phyloP scores from a whole-genome alignment of 1,139 yeast species.

The Suhomyces bokatorum region DNA sequence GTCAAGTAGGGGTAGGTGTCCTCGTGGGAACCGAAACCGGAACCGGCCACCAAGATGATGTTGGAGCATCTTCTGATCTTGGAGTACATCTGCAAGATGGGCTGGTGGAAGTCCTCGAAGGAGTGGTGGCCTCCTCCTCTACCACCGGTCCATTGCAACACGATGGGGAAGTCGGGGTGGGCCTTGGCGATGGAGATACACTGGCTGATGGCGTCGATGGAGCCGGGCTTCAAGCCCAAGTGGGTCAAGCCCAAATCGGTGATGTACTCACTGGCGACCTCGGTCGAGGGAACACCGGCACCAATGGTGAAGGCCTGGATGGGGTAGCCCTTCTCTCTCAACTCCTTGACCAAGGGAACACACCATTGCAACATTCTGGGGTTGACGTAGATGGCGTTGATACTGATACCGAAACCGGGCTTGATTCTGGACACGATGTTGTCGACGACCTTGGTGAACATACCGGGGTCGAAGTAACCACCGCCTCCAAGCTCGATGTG shows the following conservation, averaged over 20 bases:
- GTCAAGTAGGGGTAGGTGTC: conserved; percentile 97
- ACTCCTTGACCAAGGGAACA: conserved; percentile 86
- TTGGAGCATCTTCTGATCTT: conserved; percentile 90
- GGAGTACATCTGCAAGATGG: conserved; percentile 91
- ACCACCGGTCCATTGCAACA: conserved; percentile 99
- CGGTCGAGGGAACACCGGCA: conserved; percentile 99
- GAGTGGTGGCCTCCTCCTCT: conserved; percentile 99
- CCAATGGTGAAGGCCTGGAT: conserved; percentile 95
- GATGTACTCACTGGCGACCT: conserved; percentile 95
- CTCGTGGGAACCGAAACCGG: conserved; percentile 96
- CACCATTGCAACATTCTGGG: conserved; percentile 99
- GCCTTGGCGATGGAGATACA: conserved; percentile 90
- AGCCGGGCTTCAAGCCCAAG: conserved; percentile 96
- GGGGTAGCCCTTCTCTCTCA: conserved; percentile 92
- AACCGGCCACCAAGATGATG: conserved; percentile 91
- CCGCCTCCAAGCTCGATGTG: conserved; percentile 99
- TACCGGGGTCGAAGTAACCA: conserved; percentile 80
- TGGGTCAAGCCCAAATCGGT: conserved; percentile 90
- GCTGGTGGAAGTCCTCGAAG: conserved; percentile 98
- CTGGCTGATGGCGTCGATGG: conserved; percentile 87
- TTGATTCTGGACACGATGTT: conserved; percentile 61
- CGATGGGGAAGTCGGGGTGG: conserved; percentile 94
- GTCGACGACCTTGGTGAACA: conserved; percentile 75
- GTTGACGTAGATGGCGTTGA: conserved; percentile 91
- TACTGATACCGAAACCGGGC: conserved; percentile 89